Base-by-base conservation (phyloP, 371 early-diverging fungal species). In the Fennellomyces sp. region DNA sequence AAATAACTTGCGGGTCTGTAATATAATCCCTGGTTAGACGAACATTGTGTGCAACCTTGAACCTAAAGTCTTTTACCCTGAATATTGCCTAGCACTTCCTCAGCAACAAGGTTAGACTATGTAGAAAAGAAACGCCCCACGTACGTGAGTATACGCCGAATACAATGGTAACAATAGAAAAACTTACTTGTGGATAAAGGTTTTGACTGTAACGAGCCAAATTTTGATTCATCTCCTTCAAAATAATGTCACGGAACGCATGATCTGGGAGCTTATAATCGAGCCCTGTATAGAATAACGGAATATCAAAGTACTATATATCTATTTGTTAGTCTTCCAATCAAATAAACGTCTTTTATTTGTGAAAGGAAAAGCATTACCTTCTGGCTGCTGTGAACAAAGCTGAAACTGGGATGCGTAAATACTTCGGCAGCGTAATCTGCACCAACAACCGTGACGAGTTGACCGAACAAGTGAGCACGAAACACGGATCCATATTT, bases 181-280 rank as follows among this genome's bases (percentile, higher is more conserved):
- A 13, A 12, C 19, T 23, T 68, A 72, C 76, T 42, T 54, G 39
- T 35, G 57, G 41, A 26, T 63, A 54, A 10, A 58, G 50, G 19
- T 70, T 58, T 5, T 61, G 52, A 21, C 52, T 64, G 30, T 67
- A 70, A 3, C 25, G 12, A 12, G 66, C 56, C 11, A 76, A 53
- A n/a, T 76, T 70, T 0, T 69, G 73, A 2, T 60, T 69, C 29
- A 76, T 33, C 5, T 68, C 60, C 42, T 73, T 70, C 19, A 60
- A 29, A 8, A 66, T 57, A 1, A 53, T 5, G 11, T 60, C 28
- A 2, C 2, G 4, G 15, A 64, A 2, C 4, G 26, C 8, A 3
- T 7, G 35, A 0, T 27, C 25, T 11, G 65, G 65, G 27, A 65
- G 19, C 21, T 25, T 6, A 36, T 33, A 48, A 0, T 21, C 23